phyloP scores from a whole-genome alignment of 2,329 filamentous ascomycete species.

The Grosmannia huntii region DNA sequence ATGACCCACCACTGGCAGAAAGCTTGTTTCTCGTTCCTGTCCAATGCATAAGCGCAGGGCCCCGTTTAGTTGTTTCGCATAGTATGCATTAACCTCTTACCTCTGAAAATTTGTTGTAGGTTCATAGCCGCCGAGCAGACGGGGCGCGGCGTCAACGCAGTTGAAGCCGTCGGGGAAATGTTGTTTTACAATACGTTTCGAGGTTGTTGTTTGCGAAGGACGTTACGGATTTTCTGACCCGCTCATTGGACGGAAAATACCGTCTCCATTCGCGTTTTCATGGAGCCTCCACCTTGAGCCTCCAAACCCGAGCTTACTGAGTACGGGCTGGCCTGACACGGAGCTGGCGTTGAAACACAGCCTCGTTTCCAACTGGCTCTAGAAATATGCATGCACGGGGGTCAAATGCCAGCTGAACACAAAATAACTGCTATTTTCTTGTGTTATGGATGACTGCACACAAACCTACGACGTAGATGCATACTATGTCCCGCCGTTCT shows the following conservation, averaged over 20 bases:
- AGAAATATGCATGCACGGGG: background rate
- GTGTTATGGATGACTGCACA: background rate
- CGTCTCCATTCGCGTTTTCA: background rate
- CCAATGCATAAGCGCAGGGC: background rate
- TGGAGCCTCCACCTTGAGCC: background rate
- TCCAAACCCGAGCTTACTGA: background rate
- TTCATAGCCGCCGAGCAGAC: background rate
- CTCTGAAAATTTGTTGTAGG: background rate
- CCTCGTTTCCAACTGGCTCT: background rate
- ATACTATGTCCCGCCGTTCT: background rate
- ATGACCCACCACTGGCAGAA: background rate
- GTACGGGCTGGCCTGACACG: background rate
- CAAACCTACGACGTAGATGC: background rate
- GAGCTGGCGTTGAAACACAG: background rate
- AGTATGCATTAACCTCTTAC: background rate
- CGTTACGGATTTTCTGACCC: conserved; percentile 22
- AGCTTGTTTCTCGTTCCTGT: background rate
- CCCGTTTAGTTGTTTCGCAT: background rate
- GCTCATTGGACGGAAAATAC: conserved; percentile 1
- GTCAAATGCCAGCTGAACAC: background rate
- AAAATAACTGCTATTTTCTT: background rate
- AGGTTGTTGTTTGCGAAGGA: conserved; percentile 24
- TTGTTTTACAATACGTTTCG: conserved; percentile 27
- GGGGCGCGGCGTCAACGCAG: background rate
- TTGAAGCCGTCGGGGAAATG: background rate